Base-by-base conservation (phyloP, 331 rosid species). In the Malus hybrid region DNA sequence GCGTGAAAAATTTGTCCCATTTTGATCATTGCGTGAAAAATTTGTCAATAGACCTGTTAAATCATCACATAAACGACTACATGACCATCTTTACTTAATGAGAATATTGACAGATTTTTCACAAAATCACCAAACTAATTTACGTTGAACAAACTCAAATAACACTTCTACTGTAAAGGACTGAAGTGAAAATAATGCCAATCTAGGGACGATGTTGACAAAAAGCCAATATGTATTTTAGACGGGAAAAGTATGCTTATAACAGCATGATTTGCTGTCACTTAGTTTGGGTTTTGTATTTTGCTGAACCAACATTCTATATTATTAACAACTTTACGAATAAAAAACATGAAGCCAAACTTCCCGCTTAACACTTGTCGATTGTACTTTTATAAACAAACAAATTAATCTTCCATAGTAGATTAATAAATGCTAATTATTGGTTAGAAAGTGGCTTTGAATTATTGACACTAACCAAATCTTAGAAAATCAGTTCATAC, bases 211-310 rank as follows among this genome's bases (percentile, higher is more conserved):
- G 4, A 39, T 39, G 12, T 9, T 39, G 46, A 39, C 46, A 9
- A 39, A 39, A 9, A 39, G 4, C 46, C 46, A 39, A 9, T 39
- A 39, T 39, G 12, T 39, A 39, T 9, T 39, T 28, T 70, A 9
- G 32, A 9, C 16, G 73, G 61, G 15, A 50, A 70, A 70, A 26
- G 12, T 16, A 26, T 26, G 60, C 39, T 32, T 3, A 39, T 39
- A 57, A 48, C 68, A 66, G 56, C 75, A 48, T 28, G 50, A 60
- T 39, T 75, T 77, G 63, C 74, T 77, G 84, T 66, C 75, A 34
- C 75, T 28, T 73, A 55, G 67, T 57, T 33, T 53, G 64, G 34
- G 24, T 19, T 71, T 74, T 67, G 55, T 71, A 32, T 2, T 44
- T 42, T 60, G 46, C 26, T 20, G 12, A 20, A 20, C 57, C 6